Percentiles rank a stretch among this genome's conserved stretches.
Evolutionary conservation across 2,329 filamentous ascomycete species (phyloP).

Genomic region (Aspergillus puulaauensis): DNA sequence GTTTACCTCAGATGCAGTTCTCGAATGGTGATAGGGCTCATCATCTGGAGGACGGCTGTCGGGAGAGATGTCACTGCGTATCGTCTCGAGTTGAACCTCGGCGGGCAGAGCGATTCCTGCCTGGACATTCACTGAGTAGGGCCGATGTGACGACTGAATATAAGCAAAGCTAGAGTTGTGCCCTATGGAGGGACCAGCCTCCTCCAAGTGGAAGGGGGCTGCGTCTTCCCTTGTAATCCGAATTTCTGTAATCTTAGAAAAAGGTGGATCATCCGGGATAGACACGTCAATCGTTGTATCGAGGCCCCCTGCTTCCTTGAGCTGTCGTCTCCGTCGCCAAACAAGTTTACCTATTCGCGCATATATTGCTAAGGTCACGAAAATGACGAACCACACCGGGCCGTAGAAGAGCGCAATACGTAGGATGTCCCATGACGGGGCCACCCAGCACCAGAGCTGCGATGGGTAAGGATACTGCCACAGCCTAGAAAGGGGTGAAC

Average conservation of each 20-base stretch:
- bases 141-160: constrained; percentile 15
- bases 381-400: constrained; percentile 44
- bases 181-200: neutral
- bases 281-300: constrained; percentile 45
- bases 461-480: neutral
- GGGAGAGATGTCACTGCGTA: constrained; percentile 1
- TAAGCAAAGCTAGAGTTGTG: neutral
- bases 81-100: constrained; percentile 7
- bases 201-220: neutral
- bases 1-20: constrained; percentile 27
- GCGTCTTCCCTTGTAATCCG: constrained; percentile 57
- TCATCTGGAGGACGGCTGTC: neutral
- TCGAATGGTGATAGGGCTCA: neutral
- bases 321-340: constrained; percentile 59
- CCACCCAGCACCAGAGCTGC: constrained; percentile 81
- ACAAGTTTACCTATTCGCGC: constrained; percentile 40
- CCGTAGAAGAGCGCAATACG: constrained; percentile 73
- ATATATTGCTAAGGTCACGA: constrained; percentile 42
- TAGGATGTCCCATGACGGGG: constrained; percentile 65
- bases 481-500: constrained; percentile 12
- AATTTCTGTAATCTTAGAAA: constrained; percentile 64
- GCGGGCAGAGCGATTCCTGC: constrained; percentile 15
- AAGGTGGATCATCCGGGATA: constrained; percentile 42
- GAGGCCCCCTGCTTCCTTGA: constrained; percentile 54
- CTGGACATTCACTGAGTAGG: constrained; percentile 36